Percentiles rank a stretch among this genome's conserved stretches.
Evolutionary conservation across 2,329 filamentous ascomycete genomes (phyloP).

Genomic region (Cordyceps farinosa): DNA sequence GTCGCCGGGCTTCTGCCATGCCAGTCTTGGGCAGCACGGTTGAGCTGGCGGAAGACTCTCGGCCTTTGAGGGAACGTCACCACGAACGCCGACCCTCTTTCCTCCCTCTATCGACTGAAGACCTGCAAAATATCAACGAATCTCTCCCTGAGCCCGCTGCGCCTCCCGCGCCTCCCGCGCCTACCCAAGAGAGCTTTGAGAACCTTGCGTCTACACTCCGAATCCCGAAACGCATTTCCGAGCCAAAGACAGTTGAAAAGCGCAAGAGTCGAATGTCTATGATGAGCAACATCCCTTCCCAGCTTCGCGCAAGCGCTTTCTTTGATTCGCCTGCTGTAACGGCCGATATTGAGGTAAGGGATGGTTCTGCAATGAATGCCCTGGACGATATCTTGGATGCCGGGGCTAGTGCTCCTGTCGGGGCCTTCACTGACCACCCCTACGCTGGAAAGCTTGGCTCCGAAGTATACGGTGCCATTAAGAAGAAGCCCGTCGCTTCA

Average conservation of each 20-base stretch:
- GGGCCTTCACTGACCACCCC: slow-evolving; percentile 85
- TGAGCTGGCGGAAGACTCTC: slow-evolving; percentile 19
- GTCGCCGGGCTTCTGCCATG: slow-evolving; percentile 25
- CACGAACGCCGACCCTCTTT: slow-evolving; percentile 17
- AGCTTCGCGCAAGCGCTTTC: slow-evolving; percentile 85
- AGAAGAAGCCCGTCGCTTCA: slow-evolving; percentile 39
- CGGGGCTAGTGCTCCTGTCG: slow-evolving; percentile 81
- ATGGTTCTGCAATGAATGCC: slow-evolving; percentile 81
- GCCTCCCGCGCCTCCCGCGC: not conserved
- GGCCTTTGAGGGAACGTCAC: slow-evolving; percentile 46
- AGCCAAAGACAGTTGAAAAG: slow-evolving; percentile 28
- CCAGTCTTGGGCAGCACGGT: slow-evolving; percentile 21
- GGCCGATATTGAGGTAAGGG: slow-evolving; percentile 56
- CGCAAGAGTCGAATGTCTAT: slow-evolving; percentile 33
- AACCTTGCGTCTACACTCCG: slow-evolving; percentile 26
- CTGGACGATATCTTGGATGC: slow-evolving; percentile 91
- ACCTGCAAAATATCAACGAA: slow-evolving; percentile 9
- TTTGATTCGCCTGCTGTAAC: slow-evolving; percentile 67
- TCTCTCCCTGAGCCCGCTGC: not conserved
- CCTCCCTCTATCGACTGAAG: slow-evolving; percentile 13
- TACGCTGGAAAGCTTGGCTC: slow-evolving; percentile 72
- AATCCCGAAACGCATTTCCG: slow-evolving; percentile 34
- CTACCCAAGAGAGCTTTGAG: slow-evolving; percentile 11
- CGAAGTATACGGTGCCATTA: slow-evolving; percentile 67
- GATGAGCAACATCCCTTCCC: slow-evolving; percentile 60